Percentiles rank a stretch among this genome's conserved stretches.
phyloP scores from a whole-genome alignment of 139 green algal genomes.

The Chlorella sorokiniana region DNA sequence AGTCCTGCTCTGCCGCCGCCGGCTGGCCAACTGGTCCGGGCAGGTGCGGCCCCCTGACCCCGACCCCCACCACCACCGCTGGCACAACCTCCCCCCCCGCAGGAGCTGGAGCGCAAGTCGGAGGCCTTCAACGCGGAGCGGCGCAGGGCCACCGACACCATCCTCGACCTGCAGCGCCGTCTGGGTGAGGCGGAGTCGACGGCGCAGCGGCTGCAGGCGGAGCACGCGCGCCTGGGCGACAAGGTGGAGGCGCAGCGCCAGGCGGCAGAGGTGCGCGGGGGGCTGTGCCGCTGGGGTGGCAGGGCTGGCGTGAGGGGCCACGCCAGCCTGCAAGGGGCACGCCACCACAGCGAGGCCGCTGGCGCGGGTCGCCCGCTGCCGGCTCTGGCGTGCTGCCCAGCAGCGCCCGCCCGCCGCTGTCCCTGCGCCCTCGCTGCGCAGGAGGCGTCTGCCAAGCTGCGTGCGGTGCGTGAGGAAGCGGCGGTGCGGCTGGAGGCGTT shows the following conservation, averaged over 20 bases:
- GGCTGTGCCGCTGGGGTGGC: background rate
- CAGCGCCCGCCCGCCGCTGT: background rate
- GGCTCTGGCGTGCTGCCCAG: background rate
- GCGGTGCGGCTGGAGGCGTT: conserved; percentile 37
- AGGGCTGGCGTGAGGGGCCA: too few species aligned
- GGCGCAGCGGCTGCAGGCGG: conserved; percentile 25
- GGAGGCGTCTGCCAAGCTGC: conserved; percentile 36
- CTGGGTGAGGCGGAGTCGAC: conserved; percentile 38
- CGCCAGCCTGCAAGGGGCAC: too few species aligned
- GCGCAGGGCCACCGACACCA: conserved; percentile 33
- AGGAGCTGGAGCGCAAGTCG: conserved; percentile 47
- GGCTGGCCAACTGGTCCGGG: too few species aligned
- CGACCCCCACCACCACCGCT: too few species aligned
- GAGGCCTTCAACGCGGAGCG: conserved; percentile 44
- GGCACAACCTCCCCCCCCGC: too few species aligned
- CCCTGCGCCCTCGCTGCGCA: conserved; percentile 4
- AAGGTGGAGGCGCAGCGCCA: conserved; percentile 24
- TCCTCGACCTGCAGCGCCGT: conserved; percentile 49
- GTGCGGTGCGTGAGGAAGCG: conserved; percentile 30
- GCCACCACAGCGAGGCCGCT: too few species aligned
- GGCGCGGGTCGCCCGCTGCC: too few species aligned
- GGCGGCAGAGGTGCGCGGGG: conserved; percentile 32
- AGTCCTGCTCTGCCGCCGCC: too few species aligned
- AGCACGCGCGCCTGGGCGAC: conserved; percentile 27
- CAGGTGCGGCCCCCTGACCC: too few species aligned